phyloP scores from a whole-genome alignment of 495 filamentous ascomycete species.

The Pseudoneurospora amorphoporcata region DNA sequence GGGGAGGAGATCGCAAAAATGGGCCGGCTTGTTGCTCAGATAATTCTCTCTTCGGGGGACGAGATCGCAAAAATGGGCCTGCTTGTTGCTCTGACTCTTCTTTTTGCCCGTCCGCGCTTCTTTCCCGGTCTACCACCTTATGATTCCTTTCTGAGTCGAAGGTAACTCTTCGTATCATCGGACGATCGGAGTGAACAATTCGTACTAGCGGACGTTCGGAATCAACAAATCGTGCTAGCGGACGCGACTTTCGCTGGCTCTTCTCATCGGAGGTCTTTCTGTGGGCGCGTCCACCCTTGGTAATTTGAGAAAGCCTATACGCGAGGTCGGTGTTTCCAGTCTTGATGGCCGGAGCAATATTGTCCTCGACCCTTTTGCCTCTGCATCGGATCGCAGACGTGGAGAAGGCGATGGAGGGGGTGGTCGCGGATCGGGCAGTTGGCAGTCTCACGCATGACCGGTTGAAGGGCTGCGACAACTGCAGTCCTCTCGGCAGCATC shows the following conservation, averaged over 20 bases:
- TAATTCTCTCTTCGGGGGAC: no score
- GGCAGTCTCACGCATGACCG: slow-evolving; percentile 18
- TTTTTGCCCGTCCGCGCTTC: background rate
- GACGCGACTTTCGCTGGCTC: background rate
- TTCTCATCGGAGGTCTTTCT: background rate
- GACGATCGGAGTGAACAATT: background rate
- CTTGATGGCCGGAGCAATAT: no score
- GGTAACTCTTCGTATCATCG: background rate
- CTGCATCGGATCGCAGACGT: background rate
- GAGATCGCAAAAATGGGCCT: no score
- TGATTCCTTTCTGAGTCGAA: background rate
- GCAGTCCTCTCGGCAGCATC: slow-evolving; percentile 29
- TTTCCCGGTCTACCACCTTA: background rate
- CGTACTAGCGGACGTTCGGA: background rate
- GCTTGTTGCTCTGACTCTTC: no score
- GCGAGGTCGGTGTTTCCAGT: no score
- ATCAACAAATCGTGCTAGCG: background rate
- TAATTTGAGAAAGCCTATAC: no score
- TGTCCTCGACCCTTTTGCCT: no score
- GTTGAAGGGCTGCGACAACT: slow-evolving; percentile 27
- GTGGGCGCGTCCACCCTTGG: background rate
- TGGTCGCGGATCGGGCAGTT: slow-evolving; percentile 8
- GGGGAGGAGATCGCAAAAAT: no score
- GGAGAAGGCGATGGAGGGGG: background rate
- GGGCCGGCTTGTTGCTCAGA: no score